Percentiles rank a stretch among this genome's conserved stretches.
Evolutionary conservation across 495 filamentous ascomycete genomes (phyloP).

Genomic region (Cercophora scortea): DNA sequence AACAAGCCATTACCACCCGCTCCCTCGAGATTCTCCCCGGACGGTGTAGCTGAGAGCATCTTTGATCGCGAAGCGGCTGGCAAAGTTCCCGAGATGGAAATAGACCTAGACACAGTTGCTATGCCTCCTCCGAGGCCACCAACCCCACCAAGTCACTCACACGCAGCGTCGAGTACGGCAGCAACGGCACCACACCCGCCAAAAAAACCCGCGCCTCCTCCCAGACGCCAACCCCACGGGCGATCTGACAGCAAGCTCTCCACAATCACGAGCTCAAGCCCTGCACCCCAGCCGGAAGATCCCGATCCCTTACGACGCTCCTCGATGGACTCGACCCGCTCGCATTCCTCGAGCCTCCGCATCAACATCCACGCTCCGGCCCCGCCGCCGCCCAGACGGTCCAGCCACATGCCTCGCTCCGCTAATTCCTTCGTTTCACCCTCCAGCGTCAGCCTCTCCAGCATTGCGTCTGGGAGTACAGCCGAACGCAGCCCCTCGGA

Average conservation of each 20-base stretch:
- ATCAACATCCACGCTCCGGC: constrained; percentile 27
- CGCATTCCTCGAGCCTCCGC: constrained; percentile 32
- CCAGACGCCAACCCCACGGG: constrained; percentile 36
- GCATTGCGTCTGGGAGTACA: background rate
- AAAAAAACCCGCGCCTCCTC: constrained; percentile 39
- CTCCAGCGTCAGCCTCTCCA: constrained; percentile 4
- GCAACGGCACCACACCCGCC: constrained; percentile 8
- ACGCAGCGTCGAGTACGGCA: constrained; percentile 11
- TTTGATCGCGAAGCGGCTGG: constrained; percentile 40
- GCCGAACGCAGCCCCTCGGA: constrained; percentile 8
- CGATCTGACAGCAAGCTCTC: constrained; percentile 30
- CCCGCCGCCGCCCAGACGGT: constrained; percentile 37
- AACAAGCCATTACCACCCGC: constrained; percentile 43
- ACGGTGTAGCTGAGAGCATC: constrained; percentile 29
- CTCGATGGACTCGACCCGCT: constrained; percentile 35
- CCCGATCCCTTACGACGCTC: constrained; percentile 31
- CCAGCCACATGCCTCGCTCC: constrained; percentile 22
- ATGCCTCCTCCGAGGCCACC: constrained; percentile 21
- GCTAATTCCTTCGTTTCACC: constrained; percentile 14
- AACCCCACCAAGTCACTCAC: constrained; percentile 24
- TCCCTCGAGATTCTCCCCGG: constrained; percentile 31
- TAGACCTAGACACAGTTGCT: constrained; percentile 19
- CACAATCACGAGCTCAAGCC: constrained; percentile 8
- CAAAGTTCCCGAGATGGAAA: constrained; percentile 30
- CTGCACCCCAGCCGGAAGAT: constrained; percentile 12